Base-by-base conservation (phyloP, 345 rosid species). In the Rhodamnia argentea region DNA sequence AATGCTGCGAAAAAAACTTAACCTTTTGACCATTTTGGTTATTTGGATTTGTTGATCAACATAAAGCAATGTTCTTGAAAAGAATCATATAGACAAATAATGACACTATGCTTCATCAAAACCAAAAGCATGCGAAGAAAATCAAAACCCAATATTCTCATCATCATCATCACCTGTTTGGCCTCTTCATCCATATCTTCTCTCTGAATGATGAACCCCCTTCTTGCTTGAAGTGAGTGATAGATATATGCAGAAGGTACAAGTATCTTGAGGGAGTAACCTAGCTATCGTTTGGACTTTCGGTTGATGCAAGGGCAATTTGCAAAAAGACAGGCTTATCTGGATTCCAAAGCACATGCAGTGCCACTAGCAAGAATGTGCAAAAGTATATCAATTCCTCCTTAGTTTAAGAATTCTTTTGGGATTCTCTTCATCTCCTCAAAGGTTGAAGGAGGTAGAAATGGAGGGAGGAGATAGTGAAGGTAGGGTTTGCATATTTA, bases 161-260 rank as follows among this genome's bases (percentile, higher is more conserved):
- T 51, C 52, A 52, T 51, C 52, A 52, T 22, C 89, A n/a, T 90
- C 83, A 94, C 98, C 92, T 92, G 94, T 88, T 94, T 94, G 58
- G 90, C 91, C 89, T 95, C 95, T 88, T 93, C 97, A 20, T 93
- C 95, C 99, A 96, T 96, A 44, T 85, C 84, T 62, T 54, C 52
- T 51, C 55, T 85, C 75, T 15, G 40, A 32, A 51, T 18, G 47
- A 47, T 42, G 32, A 32, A 16, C 40, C 52, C 53, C 53, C 81
- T 42, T 42, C 76, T 70, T 32, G 47, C 78, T 70, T 70, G 47
- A 70, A 32, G 26, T 70, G 10, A 70, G 78, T 70, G 42, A 51
- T 11, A 51, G 44, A 42, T 51, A 51, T 51, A 51, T 51, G 52
- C 52, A 51, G 52, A 51, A 51, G 52, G 78, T 37, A 70, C 40